phyloP scores from a whole-genome alignment of 2,329 filamentous ascomycete species.

The Aspergillus pseudonomiae region DNA sequence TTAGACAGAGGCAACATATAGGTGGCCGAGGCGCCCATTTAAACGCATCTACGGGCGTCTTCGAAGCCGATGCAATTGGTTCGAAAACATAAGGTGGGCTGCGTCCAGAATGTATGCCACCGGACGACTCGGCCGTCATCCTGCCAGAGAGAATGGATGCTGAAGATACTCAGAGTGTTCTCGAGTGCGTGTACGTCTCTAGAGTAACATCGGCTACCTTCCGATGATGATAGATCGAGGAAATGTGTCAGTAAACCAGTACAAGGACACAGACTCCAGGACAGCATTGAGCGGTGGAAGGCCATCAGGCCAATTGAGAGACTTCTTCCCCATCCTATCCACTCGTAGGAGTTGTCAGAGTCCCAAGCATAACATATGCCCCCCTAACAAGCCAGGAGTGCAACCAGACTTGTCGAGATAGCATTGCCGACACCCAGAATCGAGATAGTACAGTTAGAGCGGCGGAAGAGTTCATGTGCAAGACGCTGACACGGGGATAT shows the following conservation, averaged over 20 bases:
- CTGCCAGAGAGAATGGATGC: too few species aligned
- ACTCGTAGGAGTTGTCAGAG: neutral
- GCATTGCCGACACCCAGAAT: neutral
- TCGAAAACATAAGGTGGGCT: too few species aligned
- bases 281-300: constrained; percentile 34
- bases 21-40: too few species aligned
- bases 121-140: too few species aligned
- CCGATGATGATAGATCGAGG: constrained; percentile 38
- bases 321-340: constrained; percentile 45
- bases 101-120: too few species aligned
- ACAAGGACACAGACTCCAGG: constrained; percentile 39
- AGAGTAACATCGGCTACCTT: constrained; percentile 23
- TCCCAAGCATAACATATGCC: neutral
- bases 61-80: too few species aligned
- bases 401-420: constrained; percentile 25
- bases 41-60: too few species aligned
- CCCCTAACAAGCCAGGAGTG: constrained; percentile 31
- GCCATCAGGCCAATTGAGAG: constrained; percentile 42
- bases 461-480: neutral
- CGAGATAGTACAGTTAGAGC: neutral
- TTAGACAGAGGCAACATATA: too few species aligned
- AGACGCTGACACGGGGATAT: neutral
- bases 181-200: too few species aligned
- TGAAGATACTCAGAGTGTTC: too few species aligned
- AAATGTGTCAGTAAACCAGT: constrained; percentile 44